Base-by-base conservation (phyloP, 2,329 filamentous ascomycete genomes). In the Sphaerulina musiva region DNA sequence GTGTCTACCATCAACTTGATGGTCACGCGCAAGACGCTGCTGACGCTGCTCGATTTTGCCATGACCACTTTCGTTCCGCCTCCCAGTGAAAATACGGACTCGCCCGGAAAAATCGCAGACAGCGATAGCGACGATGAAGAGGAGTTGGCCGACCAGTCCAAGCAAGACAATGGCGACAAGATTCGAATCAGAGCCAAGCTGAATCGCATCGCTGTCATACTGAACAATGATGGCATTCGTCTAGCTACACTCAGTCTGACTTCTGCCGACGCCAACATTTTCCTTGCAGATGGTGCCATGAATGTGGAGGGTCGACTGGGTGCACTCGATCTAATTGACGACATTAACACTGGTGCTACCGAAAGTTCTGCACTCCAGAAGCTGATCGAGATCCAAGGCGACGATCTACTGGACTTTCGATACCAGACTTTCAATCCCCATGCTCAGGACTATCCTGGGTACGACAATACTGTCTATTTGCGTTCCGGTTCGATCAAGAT, bases 171-270 rank as follows among this genome's bases (percentile, higher is more conserved):
- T 53, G 53, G 49, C 23, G 60, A 68, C 59, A 95, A 93, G 59
- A 93, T 98, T 60, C 84, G 90, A 23, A 92, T 99, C 70, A 95
- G 95, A 71, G 85, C 95, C 41, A 86, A 96, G 58, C 75, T 99
- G 58, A 95, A 95, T 74, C 91, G 87, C 74, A 95, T 99, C 59
- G 83, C 89, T 2, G 78, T 98, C 29, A 92, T 98, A 59, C 77
- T 99, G 52, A 99, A 99, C 69, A 97, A 98, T 60, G 95, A 99
- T 69, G 93, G 93, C 0, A 95, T 97, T 54, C 84, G 93, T 26
- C 79, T 99, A 29, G 93, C 93, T 29, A 98, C 93, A 0, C 73
- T 98, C 14, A 93, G 90, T 51, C 83, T 99, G 65, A 95, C 89
- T 62, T 92, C 93, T 56, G 93, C 91, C 2, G 88, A 96, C 67